Base-by-base conservation (phyloP, 805 yeast species). In the Metschnikowia drakensbergensis region DNA sequence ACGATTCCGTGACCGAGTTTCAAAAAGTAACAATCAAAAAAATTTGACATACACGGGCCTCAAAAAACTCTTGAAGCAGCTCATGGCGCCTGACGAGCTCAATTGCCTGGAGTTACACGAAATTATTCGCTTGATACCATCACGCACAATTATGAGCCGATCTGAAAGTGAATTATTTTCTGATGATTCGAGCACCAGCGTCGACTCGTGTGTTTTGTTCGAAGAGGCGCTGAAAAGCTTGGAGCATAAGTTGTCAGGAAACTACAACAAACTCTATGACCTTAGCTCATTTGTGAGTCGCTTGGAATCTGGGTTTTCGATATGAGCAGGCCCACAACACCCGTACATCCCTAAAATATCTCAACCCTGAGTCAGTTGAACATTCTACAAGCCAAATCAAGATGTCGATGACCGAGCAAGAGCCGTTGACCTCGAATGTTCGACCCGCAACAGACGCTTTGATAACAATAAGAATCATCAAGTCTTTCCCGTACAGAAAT, bases 401-500 rank as follows among this genome's bases (percentile, higher is more conserved):
- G 26, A 42, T 42, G 38, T 42, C 38, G 6, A 13, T 32, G 32
- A 45, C 42, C 28, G 45, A 37, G 6, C 50, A 50, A 6, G 59
- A 58, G 60, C 96, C 96, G 0, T 69, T 89, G 48, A 88, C 96
- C 0, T 86, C 95, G 1, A 81, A 82, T 13, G 84, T 82, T 9
- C 80, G 88, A 50, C 96, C 94, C 10, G 78, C 76, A 26, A 73
- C 83, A 3, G 83, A 82, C 62, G 83, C 96, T 0, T 81, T 89
- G 10, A 67, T 94, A 37, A 94, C 99, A 0, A 76, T 94, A 5
- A 79, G 99, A 50, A 79, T 94, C 23, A 81, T 94, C 60, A 92
- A 92, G 63, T 89, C 97, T 1, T 94, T 94, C 64, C 92, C 94
- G 25, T 88, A 86, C 68, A 77, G 97, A 69, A 90, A 92, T 58